Base-by-base conservation (phyloP, 139 green algal species). In the Tetratostichococcus sp. region DNA sequence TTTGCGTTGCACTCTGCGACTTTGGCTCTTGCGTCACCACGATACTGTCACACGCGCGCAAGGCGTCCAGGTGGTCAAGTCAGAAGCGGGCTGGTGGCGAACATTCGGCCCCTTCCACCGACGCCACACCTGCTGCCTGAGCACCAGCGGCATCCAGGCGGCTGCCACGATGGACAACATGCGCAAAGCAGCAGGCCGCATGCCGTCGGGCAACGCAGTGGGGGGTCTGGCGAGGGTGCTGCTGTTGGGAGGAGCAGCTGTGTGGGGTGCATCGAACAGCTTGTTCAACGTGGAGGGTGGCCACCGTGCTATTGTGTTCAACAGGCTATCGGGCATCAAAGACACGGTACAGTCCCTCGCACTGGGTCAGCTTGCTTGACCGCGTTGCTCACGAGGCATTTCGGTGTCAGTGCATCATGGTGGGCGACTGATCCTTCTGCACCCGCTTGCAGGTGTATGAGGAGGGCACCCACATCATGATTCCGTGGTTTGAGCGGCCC, bases 251-350 rank as follows among this genome's bases (percentile, higher is more conserved):
- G 86, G 83, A 23, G 86, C 84, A n/a, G 79, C 77, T 19, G 69
- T 89, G 0, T 98, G 94, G 70, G 91, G 84, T 23, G 69, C 80
- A 30, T 80, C 86, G 2, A 93, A 98, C 84, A 90, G 79, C 66
- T 71, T 99, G 4, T 99, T 99, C 85, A 99, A 98, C 80, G 96
- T 99, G 39, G 96, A 99, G 80, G 96, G 96, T 74, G 96, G 96
- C 59, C 94, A 99, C 82, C 83, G 96, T 23, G 96, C 92, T 6
- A 97, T 99, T 68, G 92, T 99, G 4, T 99, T 98, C 89, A 99
- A 99, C 81, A 82, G 96, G 2, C 23, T 99, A 0, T 43, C 86
- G 8, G 96, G 96, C 30, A 91, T 99, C 77, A 98, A 97, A 83
- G 92, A 99, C 0, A 83, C 78, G 75, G 93, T 95, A 59, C 22